phyloP scores from a whole-genome alignment of 2,329 filamentous ascomycete species.

The Botrytis hyacinthi region DNA sequence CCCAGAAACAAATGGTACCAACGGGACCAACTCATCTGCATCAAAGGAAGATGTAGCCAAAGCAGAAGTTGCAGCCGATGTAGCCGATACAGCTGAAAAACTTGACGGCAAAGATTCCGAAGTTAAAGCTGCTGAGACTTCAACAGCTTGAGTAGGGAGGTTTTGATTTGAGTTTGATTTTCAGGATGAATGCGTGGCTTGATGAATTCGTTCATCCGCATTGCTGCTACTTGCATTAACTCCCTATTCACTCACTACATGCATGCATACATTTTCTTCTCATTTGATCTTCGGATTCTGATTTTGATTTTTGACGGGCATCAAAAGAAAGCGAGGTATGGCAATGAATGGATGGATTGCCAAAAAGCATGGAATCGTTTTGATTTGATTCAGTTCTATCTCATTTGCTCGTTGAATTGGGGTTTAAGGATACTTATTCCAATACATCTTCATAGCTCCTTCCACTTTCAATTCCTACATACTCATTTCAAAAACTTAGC shows the following conservation, averaged over 20 bases:
- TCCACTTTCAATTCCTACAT: background rate
- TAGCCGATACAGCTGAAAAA: conserved; percentile 46
- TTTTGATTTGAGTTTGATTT: background rate
- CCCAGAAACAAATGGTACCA: conserved; percentile 25
- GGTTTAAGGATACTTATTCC: background rate
- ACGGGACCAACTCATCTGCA: conserved; percentile 21
- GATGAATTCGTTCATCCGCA: background rate
- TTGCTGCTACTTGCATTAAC: background rate
- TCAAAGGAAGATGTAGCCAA: conserved; percentile 34
- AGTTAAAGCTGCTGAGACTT: conserved; percentile 22
- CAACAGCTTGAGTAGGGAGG: conserved; percentile 13
- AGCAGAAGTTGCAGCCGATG: conserved; percentile 40
- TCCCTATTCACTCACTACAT: background rate
- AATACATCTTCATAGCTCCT: background rate
- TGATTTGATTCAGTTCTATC: background rate
- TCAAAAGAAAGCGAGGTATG: background rate
- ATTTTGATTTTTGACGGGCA: background rate
- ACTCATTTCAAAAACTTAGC: background rate
- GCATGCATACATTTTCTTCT: background rate
- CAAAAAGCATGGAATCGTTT: background rate
- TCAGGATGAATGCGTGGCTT: background rate
- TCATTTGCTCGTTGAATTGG: background rate
- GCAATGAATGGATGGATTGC: background rate
- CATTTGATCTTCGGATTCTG: background rate
- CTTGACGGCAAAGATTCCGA: conserved; percentile 33